phyloP scores from a whole-genome alignment of 1,284 basidiomycete species.

The Cutaneotrichosporon cavernicola region DNA sequence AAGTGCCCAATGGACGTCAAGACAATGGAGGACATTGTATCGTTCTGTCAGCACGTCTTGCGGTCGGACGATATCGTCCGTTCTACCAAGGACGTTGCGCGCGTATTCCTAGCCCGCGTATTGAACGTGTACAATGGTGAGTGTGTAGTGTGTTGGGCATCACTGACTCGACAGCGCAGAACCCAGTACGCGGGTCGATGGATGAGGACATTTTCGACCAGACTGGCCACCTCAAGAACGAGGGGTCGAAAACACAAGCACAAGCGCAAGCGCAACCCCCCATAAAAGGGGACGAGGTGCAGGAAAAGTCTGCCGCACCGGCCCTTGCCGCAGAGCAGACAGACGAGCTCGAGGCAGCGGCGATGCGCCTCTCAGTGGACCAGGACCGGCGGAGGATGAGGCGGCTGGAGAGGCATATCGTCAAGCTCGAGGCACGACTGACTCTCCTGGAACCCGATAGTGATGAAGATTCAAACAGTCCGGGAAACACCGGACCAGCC shows the following conservation, averaged over 20 bases:
- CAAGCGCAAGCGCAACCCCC: not conserved
- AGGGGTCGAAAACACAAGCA: not conserved
- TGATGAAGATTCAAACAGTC: not conserved
- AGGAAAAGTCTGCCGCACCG: not conserved
- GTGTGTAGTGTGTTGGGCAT: not conserved
- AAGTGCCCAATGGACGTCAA: slow-evolving; percentile 8
- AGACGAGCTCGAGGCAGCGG: slow-evolving; percentile 2
- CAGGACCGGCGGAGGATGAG: slow-evolving; percentile 6
- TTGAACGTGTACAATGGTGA: slow-evolving; percentile 11
- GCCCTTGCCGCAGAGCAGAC: not conserved
- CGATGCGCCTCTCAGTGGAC: not conserved
- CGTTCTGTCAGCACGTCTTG: slow-evolving; percentile 10
- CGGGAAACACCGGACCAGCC: not conserved
- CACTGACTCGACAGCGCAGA: not conserved
- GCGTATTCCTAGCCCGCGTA: slow-evolving; percentile 4
- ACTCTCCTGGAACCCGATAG: slow-evolving; percentile 2
- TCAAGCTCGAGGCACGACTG: slow-evolving; percentile 5
- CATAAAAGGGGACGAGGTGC: not conserved
- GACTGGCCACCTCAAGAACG: not conserved
- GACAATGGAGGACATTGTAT: slow-evolving; percentile 10
- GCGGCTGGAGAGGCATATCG: slow-evolving; percentile 5
- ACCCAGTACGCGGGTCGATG: slow-evolving; percentile 7
- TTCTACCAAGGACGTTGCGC: slow-evolving; percentile 5
- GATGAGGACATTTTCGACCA: slow-evolving; percentile 11
- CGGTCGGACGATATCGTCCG: slow-evolving; percentile 7